These are phyloP conservation scores for Chlorella variabilis DNA, from an alignment of 163 green algal species.

Conservation along the genomic window DNA sequence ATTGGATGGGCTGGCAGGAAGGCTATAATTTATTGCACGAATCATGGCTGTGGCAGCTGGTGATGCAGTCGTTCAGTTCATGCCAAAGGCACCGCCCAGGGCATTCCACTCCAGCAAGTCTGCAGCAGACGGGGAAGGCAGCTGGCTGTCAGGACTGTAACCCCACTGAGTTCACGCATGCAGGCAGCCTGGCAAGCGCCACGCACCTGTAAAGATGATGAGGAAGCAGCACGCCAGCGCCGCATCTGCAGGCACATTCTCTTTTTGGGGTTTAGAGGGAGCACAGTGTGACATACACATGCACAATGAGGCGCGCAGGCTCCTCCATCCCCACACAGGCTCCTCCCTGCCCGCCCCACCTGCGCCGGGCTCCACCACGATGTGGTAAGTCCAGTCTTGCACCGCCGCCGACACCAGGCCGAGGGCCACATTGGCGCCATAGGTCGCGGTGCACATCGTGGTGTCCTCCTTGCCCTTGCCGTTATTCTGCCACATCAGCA, in stretches of 20 bases:
- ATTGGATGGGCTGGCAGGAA: too few relatives aligned
- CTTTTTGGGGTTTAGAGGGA: not conserved
- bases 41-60: too few relatives aligned
- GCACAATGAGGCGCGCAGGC: too few relatives aligned
- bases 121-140: too few relatives aligned
- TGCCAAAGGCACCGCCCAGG: not conserved
- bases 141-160: too few relatives aligned
- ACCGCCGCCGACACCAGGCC: not conserved
- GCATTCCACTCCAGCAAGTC: slow-evolving; percentile 1
- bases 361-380: slow-evolving; percentile 7
- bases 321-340: too few relatives aligned
- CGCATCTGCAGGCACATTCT: not conserved
- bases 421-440: slow-evolving; percentile 1
- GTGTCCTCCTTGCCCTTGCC: slow-evolving; percentile 7
- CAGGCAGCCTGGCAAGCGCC: too few relatives aligned
- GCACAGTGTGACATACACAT: too few relatives aligned
- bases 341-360: too few relatives aligned
- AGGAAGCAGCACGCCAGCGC: not conserved
- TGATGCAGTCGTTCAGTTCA: not conserved
- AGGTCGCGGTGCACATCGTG: not conserved
- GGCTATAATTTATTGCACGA: too few relatives aligned
- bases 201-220: not conserved
- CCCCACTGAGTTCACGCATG: too few relatives aligned
- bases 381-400: slow-evolving; percentile 9
- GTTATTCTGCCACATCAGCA: slow-evolving; percentile 2